phyloP scores from a whole-genome alignment of 2,329 filamentous ascomycete species.

The Metarhizium guizhouense region DNA sequence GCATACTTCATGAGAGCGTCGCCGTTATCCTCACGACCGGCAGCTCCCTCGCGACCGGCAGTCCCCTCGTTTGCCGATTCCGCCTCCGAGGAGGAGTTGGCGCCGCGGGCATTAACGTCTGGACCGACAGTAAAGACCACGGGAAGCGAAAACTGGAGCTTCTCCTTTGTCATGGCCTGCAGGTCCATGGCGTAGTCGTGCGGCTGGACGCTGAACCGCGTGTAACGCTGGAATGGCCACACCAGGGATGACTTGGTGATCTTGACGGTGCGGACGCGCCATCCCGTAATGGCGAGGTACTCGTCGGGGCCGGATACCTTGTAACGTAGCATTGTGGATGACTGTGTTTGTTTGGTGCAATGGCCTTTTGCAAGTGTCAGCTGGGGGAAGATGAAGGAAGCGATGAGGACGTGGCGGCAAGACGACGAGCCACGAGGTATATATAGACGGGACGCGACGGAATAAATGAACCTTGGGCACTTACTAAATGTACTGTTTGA shows the following conservation, averaged over 20 bases:
- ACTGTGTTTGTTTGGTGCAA: neutral
- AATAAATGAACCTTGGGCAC: no score
- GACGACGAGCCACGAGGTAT: no score
- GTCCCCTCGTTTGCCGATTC: conserved; percentile 5
- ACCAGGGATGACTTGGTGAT: conserved; percentile 73
- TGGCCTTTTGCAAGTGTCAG: neutral
- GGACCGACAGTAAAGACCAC: conserved; percentile 83
- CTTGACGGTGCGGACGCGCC: conserved; percentile 61
- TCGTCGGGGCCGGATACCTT: conserved; percentile 66
- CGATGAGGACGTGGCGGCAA: no score
- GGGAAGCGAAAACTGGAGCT: conserved; percentile 72
- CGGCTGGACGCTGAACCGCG: conserved; percentile 56
- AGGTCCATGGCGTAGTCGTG: conserved; percentile 77
- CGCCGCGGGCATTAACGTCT: conserved; percentile 54
- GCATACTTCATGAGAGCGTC: conserved; percentile 74
- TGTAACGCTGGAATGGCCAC: conserved; percentile 60
- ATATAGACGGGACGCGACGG: no score
- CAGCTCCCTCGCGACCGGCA: conserved; percentile 32
- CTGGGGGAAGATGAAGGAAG: neutral
- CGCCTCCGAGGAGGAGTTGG: conserved; percentile 22
- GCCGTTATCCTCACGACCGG: conserved; percentile 38
- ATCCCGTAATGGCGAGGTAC: conserved; percentile 82
- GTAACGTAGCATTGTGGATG: conserved; percentile 42
- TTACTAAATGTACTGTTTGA: no score
- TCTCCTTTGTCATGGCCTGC: conserved; percentile 84